Evolutionary conservation across 306 rosid genomes (phyloP), one percentile per base, ranked within the genome.

Genomic region (Lablab purpureus): DNA sequence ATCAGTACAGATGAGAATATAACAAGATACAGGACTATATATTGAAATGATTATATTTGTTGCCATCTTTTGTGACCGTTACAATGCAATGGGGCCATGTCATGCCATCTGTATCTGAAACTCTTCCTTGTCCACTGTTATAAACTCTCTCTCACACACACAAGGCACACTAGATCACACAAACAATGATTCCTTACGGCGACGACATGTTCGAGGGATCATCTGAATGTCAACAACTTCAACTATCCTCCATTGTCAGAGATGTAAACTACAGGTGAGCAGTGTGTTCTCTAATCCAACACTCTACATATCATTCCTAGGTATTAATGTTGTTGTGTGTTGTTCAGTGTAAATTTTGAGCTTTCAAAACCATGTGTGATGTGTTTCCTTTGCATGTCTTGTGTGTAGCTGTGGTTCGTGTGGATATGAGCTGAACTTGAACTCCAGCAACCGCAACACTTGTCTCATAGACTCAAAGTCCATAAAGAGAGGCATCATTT

Each of bases 381-480:
- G 25, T 18, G 1, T 37, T 23, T 15, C 25, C 14, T 2, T 59
- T 23, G 17, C 10, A 28, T 70, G 10, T n/a, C 21, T 34, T 25
- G 7, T 10, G 34, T 75, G 68, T 46, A 83, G 86, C 37, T 83
- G 86, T 10, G 83, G 86, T 56, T 77, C 86, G 7, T 83, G 86
- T 22, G 73, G 86, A 46, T 83, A 83, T 56, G 83, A 83, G 47
- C 75, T 83, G 51, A 78, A 83, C 67, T 73, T 78, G 60, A 83
- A 68, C 59, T 83, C 86, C 5, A 73, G 83, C 59, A 83, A 78
- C 80, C 83, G 86, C 72, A 65, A 25, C 72, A 78, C 80, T 50
- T 41, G 19, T 25, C 36, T 71, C 28, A 15, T 55, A 2, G 79
- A 82, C 65, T 77, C 86, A 19, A 71, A 71, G 70, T 83, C 83